Base-by-base conservation (phyloP, 1,139 yeast genomes). In the Geotrichum carabidarum region DNA sequence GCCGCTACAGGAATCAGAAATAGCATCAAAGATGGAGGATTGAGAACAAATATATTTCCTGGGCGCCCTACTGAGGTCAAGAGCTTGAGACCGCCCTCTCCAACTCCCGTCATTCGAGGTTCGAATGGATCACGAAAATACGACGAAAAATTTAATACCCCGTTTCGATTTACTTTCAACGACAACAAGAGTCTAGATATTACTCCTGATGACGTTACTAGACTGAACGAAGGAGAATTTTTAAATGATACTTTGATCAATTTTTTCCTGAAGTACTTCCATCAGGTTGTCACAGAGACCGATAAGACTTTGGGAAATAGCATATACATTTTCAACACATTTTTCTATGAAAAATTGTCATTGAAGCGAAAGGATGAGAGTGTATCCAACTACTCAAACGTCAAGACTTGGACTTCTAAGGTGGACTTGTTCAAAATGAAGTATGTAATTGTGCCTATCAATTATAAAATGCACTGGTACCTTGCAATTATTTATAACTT, bases 391-490 rank as follows among this genome's bases (percentile, higher is more conserved):
- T 89, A 85, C 66, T 74, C 72, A 1, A 86, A 84, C 61, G 84
- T 91, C 32, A 80, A 80, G 59, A 77, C 84, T 54, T 94, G 99
- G 99, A 80, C 94, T 3, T 74, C 78, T 50, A 86, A 84, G 62
- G 71, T 87, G 30, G 84, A 85, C 52, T 67, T 91, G 5, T 80
- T 83, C 70, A 73, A 75, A 18, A 82, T 77, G 63, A 78, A 81
- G 48, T 82, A 78, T 63, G 74, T 90, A 1, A 77, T 91, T 5
- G 75, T 94, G 15, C 99, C 99, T 0, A 83, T 94, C 11, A 89
- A 89, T 68, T 88, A 84, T 60, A 76, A 78, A 41, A 35, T 64
- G 44, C 99, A 94, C 71, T 94, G 99, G 99, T 88, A 84, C 66
- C 83, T 91, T 48, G 84, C 89, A 4, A 58, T 66, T 22, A 59